Conservation (phyloP, 768 basidiomycete genomes). For the Termitomyces sp. region DNA sequence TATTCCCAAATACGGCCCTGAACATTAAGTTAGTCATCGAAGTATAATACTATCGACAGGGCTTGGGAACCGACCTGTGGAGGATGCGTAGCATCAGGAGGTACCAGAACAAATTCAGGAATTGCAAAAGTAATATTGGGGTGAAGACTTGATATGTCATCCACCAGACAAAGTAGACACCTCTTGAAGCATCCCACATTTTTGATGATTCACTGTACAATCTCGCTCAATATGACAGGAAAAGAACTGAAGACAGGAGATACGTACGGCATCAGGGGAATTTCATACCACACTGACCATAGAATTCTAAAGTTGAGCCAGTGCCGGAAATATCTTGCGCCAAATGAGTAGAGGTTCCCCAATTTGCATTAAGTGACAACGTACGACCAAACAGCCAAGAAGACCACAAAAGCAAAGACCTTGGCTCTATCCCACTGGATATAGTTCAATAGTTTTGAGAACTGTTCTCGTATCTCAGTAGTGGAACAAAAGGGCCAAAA, state of each 20-base stretch:
- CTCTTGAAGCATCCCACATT: conserved; percentile 54
- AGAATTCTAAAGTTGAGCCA: conserved; percentile 85
- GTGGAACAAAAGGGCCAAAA: neutral
- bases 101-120: conserved; percentile 93
- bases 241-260: neutral
- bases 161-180: conserved; percentile 71
- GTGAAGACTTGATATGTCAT: conserved; percentile 78
- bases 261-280: conserved; percentile 70
- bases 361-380: conserved; percentile 24
- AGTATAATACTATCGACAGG: neutral
- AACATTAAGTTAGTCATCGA: conserved; percentile 3
- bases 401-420: conserved; percentile 52
- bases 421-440: conserved; percentile 64
- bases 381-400: conserved; percentile 78
- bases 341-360: neutral
- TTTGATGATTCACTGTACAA: conserved; percentile 44
- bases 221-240: neutral
- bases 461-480: conserved; percentile 28
- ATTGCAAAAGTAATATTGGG: conserved; percentile 70
- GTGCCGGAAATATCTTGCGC: conserved; percentile 83
- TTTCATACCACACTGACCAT: conserved; percentile 82
- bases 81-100: conserved; percentile 76
- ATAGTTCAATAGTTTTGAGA: conserved; percentile 88
- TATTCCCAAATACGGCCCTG: conserved; percentile 40
- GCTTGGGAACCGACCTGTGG: conserved; percentile 45